Conservation (phyloP, 73 alveolate genomes). For the Halteria grandinella region DNA sequence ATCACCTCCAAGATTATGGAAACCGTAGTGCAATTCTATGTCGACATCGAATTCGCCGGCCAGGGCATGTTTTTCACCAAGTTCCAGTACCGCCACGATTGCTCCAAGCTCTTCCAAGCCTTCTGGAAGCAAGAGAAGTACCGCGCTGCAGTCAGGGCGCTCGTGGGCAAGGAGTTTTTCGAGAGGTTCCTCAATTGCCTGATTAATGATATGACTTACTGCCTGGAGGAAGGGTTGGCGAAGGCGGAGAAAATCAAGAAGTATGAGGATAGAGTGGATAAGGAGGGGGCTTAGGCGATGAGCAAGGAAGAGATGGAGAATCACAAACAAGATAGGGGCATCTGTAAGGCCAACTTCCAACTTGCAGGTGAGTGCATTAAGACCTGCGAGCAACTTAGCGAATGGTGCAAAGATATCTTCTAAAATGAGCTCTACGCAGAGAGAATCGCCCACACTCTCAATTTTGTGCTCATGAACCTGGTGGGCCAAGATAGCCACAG, state of each 20-base stretch:
- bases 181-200: constrained; percentile 74
- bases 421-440: constrained; percentile 69
- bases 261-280: constrained; percentile 37
- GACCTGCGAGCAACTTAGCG: constrained; percentile 56
- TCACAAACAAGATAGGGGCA: constrained; percentile 41
- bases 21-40: constrained; percentile 65
- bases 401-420: constrained; percentile 66
- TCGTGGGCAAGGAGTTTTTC: constrained; percentile 55
- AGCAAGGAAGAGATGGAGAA: constrained; percentile 63
- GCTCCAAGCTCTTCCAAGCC: constrained; percentile 61
- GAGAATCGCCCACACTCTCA: constrained; percentile 70
- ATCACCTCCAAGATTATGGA: constrained; percentile 41
- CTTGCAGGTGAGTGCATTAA: constrained; percentile 71
- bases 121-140: constrained; percentile 68
- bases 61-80: constrained; percentile 70
- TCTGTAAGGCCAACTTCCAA: constrained; percentile 69
- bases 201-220: constrained; percentile 76
- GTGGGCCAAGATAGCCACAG: constrained; percentile 65
- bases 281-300: constrained; percentile 2
- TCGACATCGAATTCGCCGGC: constrained; percentile 80
- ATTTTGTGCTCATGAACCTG: constrained; percentile 55
- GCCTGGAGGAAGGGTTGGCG: constrained; percentile 80
- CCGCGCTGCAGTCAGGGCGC: constrained; percentile 43
- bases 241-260: constrained; percentile 63
- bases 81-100: constrained; percentile 77